Evolutionary conservation across 179 eudicot species (phyloP), one percentile per base, ranked within the genome.

Genomic region (Silene coronaria): DNA sequence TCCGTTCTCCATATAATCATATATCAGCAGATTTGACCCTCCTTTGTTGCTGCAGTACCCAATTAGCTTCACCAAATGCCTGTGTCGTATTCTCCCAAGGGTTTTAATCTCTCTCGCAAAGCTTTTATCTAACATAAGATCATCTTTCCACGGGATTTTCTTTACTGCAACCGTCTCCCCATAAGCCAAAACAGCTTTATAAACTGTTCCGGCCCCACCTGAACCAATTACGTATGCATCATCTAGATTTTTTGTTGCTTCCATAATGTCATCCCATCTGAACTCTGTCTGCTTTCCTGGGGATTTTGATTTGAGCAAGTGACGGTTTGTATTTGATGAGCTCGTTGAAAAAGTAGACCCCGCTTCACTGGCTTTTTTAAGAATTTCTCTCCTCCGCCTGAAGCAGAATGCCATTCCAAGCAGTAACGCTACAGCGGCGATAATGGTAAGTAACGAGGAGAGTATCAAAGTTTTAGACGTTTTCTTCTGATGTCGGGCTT

Each of bases 1-100:
- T 11, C 99, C 99, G 1, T 93, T 96, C 82, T 91, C 97, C 99
- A 96, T 89, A 77, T 88, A 96, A 82, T 96, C 98, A 14, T 96
- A 96, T 74, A 96, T 89, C 77, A 96, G 67, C 68, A 96, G 78
- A 81, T 89, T 89, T 0, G 91, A 84, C 12, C 84, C 89, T 8
- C 86, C 86, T 75, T 72, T 82, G 80, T 82, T 84, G 80, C 88
- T 84, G 76, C 97, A 91, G 70, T 89, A 90, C 34, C 99, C 99
- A 63, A 93, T 76, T 67, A 96, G 76, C 88, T 91, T 91, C 77
- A 91, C 91, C 82, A 96, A 80, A 85, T 91, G 99, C 85, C 97
- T 88, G 81, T 96, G 99, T 83, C 92, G 84, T 83, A 96, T 86
- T 80, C 96, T 87, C 55, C 99, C 97, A 0, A 96, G 91, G 0